Evolutionary conservation across 495 filamentous ascomycete species (phyloP).

Genomic region (Penicillium atrosanguineum): DNA sequence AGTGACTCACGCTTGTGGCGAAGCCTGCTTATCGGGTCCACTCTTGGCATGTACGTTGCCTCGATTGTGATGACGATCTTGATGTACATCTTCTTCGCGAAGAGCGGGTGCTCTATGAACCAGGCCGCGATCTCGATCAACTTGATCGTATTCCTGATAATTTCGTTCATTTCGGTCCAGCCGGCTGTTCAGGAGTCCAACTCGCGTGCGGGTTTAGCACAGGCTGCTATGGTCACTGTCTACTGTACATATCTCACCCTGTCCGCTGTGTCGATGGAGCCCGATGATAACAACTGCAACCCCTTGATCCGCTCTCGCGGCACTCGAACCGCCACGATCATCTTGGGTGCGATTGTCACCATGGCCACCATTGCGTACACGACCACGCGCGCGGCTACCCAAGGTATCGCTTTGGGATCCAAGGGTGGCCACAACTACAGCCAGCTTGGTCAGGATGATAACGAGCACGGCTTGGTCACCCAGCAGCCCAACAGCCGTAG

Average conservation of each 20-base stretch:
- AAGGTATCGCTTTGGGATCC: constrained; percentile 78
- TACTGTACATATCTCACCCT: constrained; percentile 99
- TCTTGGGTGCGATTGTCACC: constrained; percentile 90
- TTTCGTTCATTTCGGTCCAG: constrained; percentile 84
- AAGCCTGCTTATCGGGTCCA: constrained; percentile 83
- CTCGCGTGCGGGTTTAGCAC: constrained; percentile 86
- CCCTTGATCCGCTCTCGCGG: constrained; percentile 84
- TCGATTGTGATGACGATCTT: constrained; percentile 91
- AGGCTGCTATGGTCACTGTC: constrained; percentile 94
- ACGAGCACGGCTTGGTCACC: constrained; percentile 83
- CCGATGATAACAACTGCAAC: constrained; percentile 93
- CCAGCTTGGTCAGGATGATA: constrained; percentile 63
- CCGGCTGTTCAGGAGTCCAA: constrained; percentile 90
- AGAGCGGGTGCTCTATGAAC: constrained; percentile 85
- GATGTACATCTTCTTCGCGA: constrained; percentile 96
- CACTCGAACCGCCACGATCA: constrained; percentile 83
- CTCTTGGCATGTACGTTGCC: constrained; percentile 87
- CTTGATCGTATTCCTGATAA: constrained; percentile 74
- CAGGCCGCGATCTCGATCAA: constrained; percentile 81
- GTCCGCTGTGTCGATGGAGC: constrained; percentile 98
- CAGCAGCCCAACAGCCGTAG: constrained; percentile 77
- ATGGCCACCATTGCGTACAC: constrained; percentile 98
- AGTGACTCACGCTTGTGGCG: constrained; percentile 84
- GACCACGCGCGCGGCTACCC: constrained; percentile 92
- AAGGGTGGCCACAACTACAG: constrained; percentile 59